A percentile compares a stretch with the other conserved stretches of the same genome.
Conservation (phyloP, 257 asterid species). For the Lavandula angustifolia region DNA sequence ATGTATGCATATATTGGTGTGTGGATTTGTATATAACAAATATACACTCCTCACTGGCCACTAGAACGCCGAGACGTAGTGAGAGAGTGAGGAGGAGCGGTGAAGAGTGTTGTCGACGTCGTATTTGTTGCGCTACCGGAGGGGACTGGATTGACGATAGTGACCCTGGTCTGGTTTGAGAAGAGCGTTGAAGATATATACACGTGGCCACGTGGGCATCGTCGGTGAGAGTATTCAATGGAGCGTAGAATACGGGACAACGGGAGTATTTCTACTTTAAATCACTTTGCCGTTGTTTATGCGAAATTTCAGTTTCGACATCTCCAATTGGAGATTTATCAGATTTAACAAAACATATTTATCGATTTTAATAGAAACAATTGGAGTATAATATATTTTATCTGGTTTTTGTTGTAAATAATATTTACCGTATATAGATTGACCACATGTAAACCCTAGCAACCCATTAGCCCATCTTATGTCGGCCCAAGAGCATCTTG, state of each 20-base stretch:
- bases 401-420: no score
- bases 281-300: conserved; percentile 36
- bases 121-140: conserved; percentile 27
- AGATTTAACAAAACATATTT: no score
- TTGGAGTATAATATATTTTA: no score
- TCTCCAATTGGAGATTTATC: no score
- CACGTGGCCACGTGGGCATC: conserved; percentile 60
- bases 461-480: no score
- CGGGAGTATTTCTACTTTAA: conserved; percentile 25
- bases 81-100: conserved; percentile 22
- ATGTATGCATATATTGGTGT: not conserved
- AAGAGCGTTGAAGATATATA: conserved; percentile 31
- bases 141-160: conserved; percentile 25
- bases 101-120: conserved; percentile 34
- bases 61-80: not conserved
- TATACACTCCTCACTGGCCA: not conserved
- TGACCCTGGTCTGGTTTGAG: conserved; percentile 28
- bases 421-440: no score
- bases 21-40: not conserved
- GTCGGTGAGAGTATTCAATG: conserved; percentile 31
- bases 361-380: no score
- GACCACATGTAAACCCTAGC: no score
- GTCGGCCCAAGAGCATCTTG: no score
- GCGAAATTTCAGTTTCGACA: not conserved
- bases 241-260: conserved; percentile 36